A percentile compares a stretch with the other conserved stretches of the same genome.
phyloP scores from a whole-genome alignment of 352 stramenopile genomes.

The Pilasporangium apinafurcum region DNA sequence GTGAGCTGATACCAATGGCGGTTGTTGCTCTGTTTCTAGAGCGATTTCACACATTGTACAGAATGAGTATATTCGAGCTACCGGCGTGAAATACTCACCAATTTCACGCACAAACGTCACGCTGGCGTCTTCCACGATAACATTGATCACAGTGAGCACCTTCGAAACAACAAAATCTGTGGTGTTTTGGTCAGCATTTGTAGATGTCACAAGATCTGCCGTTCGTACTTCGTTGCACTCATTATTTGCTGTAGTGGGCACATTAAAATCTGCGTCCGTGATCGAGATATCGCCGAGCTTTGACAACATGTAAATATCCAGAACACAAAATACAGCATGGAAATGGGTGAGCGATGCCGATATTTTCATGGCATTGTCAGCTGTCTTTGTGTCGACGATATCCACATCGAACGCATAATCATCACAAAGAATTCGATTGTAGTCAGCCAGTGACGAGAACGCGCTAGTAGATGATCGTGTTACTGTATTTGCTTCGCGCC shows the following conservation, averaged over 20 bases:
- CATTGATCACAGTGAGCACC: slow-evolving; percentile 14
- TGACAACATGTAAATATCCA: slow-evolving; percentile 45
- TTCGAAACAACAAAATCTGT: not conserved
- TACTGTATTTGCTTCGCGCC: not conserved
- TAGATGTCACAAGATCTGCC: not conserved
- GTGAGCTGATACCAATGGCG: not conserved
- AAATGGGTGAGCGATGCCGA: slow-evolving; percentile 61
- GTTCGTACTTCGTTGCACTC: not conserved
- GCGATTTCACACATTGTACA: slow-evolving; percentile 60
- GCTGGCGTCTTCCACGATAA: slow-evolving; percentile 61
- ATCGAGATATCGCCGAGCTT: slow-evolving; percentile 7
- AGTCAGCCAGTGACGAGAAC: slow-evolving; percentile 11
- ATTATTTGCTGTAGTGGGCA: not conserved
- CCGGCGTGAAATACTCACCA: slow-evolving; percentile 62
- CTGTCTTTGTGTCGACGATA: slow-evolving; percentile 35
- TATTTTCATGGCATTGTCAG: slow-evolving; percentile 38
- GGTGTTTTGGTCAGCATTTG: no score
- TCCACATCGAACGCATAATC: slow-evolving; percentile 72
- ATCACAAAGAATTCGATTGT: slow-evolving; percentile 59
- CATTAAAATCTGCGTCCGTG: not conserved
- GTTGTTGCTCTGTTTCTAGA: slow-evolving; percentile 19
- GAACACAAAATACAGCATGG: slow-evolving; percentile 52
- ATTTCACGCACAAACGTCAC: slow-evolving; percentile 71
- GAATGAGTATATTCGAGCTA: slow-evolving; percentile 58
- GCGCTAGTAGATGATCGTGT: not conserved